Conservation (phyloP, 352 stramenopile genomes). For the Phytophthora capsici region DNA sequence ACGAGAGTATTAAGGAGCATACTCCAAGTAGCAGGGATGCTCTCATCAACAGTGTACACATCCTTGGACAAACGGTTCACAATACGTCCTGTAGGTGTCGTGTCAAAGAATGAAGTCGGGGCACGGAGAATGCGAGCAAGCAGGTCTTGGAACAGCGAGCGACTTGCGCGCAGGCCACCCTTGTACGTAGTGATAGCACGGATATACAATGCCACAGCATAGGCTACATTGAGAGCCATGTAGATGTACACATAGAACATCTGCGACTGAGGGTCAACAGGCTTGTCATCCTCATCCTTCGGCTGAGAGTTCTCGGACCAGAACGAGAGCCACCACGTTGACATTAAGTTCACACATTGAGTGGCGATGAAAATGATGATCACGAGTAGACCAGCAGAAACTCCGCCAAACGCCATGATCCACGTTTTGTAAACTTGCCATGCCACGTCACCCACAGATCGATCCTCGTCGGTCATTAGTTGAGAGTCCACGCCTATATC, state of each 20-base stretch:
- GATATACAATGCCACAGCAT: constrained; percentile 68
- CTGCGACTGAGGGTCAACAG: constrained; percentile 42
- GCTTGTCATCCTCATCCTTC: constrained; percentile 14
- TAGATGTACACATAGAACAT: constrained; percentile 90
- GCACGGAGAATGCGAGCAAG: constrained; percentile 91
- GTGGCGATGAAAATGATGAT: constrained; percentile 53
- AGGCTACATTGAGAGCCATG: constrained; percentile 68
- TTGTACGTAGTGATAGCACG: constrained; percentile 68
- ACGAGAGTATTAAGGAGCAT: constrained; percentile 80
- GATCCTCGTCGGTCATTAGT: constrained; percentile 77
- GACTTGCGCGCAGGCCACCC: constrained; percentile 60
- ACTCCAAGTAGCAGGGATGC: constrained; percentile 69
- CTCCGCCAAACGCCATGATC: constrained; percentile 70
- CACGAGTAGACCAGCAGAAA: constrained; percentile 49
- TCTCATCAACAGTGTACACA: constrained; percentile 79
- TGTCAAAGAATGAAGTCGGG: constrained; percentile 86
- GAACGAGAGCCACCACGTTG: constrained; percentile 65
- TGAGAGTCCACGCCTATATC: constrained; percentile 38
- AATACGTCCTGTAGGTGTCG: constrained; percentile 78
- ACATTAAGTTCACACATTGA: constrained; percentile 65
- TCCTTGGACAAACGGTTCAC: constrained; percentile 85
- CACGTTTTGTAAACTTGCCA: constrained; percentile 75
- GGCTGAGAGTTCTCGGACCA: constrained; percentile 46
- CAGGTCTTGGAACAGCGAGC: constrained; percentile 66
- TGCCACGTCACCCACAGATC: constrained; percentile 60